Evolutionary conservation across 2,329 filamentous ascomycete genomes (phyloP), one percentile per base, ranked within the genome.

Genomic region (Claviceps pazoutovae): DNA sequence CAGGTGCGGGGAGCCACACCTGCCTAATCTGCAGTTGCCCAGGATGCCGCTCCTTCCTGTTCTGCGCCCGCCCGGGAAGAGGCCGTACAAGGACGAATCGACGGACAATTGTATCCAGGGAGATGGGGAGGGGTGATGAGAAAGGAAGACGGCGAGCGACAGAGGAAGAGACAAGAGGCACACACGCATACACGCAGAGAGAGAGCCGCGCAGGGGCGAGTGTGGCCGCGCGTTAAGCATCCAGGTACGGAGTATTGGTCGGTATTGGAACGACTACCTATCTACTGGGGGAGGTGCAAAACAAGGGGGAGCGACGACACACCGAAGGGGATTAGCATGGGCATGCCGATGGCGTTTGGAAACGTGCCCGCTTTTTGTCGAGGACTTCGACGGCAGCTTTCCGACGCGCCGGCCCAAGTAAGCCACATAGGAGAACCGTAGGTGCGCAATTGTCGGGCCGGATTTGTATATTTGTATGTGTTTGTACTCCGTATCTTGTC

Each of bases 1-100:
- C 49, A 51, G 42, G 49, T 46, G 49, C 43, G 43, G 41, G 43
- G 49, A 34, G 43, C 39, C 49, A 46, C 43, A 51, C 49, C 34
- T 51, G 30, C 43, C 49, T n/a, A 46, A 39, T 51, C 49, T 51
- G 49, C 43, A 46, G 21, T 11, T 19, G 42, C 23, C 34, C 21
- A 38, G 34, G 49, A 48, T 48, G 30, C 9, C 16, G 26, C 45
- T 47, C 45, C 30, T n/a, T 26, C 46, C 7, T 14, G 36, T 30
- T 14, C 43, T 45, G 44, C 23, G 21, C 23, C 16, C 21, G 23
- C 26, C 11, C n/a, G n/a, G 30, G 17, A 16, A 16, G 17, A 47
- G 26, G 9, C n/a, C 21, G n/a, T 30, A 38, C 17, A 37, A 47
- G 36, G 26, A 19, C 26, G 14, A 47, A 47, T 37, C 30, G 45